phyloP scores from a whole-genome alignment of 2,329 filamentous ascomycete species.

The Cylindrodendrum hubeiense region DNA sequence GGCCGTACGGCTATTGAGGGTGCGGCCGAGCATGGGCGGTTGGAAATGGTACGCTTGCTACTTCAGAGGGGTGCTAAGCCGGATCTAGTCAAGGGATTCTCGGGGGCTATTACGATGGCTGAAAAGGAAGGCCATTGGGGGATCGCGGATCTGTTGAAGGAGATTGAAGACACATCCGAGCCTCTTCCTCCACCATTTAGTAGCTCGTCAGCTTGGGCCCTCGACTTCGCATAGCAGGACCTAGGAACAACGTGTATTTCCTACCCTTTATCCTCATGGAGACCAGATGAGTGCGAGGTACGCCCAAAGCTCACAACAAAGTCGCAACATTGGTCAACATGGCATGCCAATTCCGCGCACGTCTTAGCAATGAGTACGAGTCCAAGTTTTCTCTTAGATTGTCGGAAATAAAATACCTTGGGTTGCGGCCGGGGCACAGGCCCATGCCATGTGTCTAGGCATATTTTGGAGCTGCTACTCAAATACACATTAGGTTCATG shows the following conservation, averaged over 20 bases:
- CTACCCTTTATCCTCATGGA: no score
- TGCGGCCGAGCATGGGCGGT: slow-evolving; percentile 12
- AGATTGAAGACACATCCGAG: background rate
- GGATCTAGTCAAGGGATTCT: background rate
- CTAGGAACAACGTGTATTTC: background rate
- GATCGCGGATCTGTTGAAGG: background rate
- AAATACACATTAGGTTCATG: no score
- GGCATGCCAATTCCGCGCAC: no score
- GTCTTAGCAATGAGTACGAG: no score
- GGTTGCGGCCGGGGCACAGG: no score
- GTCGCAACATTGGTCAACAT: no score
- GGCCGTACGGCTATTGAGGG: slow-evolving; percentile 10
- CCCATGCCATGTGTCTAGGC: no score
- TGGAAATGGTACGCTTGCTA: slow-evolving; percentile 8
- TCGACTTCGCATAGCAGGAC: background rate
- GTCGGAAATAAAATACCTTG: no score
- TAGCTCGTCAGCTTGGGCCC: background rate
- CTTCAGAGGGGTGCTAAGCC: background rate
- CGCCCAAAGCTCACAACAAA: no score
- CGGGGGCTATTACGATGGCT: background rate
- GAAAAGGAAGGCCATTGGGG: background rate
- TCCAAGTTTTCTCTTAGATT: no score
- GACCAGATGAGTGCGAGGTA: no score
- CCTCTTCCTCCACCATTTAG: background rate
- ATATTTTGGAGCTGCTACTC: no score